These are phyloP conservation scores for Candida vartiovaarae DNA, from an alignment of 805 yeast species.

Conservation along the genomic window DNA sequence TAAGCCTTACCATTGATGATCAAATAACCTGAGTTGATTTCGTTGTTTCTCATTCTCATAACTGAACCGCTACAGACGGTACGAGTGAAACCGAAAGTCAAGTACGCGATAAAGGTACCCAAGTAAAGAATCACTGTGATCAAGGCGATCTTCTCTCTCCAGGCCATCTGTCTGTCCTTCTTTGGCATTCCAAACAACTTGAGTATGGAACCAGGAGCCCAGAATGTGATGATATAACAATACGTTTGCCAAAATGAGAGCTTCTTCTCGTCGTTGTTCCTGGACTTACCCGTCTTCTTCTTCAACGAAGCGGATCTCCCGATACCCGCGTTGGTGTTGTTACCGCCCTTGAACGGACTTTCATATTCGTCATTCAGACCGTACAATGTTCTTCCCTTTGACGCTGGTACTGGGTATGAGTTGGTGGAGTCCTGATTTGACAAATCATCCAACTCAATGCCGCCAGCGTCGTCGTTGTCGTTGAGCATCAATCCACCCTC, in stretches of 20 bases:
- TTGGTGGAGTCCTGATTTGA: constrained; percentile 3
- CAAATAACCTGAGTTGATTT: constrained; percentile 53
- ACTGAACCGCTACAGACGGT: constrained; percentile 57
- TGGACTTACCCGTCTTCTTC: constrained; percentile 1
- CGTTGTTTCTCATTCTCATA: constrained; percentile 49
- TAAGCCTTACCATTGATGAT: constrained; percentile 81
- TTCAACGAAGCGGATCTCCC: constrained; percentile 1
- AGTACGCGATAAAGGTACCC: constrained; percentile 75
- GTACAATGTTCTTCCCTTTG: constrained; percentile 42
- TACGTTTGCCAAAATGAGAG: constrained; percentile 68
- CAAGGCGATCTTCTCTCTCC: constrained; percentile 94
- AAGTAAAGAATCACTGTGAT: constrained; percentile 64
- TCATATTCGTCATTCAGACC: constrained; percentile 57
- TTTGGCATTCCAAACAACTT: constrained; percentile 69
- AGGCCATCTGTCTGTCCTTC: constrained; percentile 82
- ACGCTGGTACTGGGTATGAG: constrained; percentile 3
- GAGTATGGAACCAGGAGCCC: constrained; percentile 81
- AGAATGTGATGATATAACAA: constrained; percentile 76
- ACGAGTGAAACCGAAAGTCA: constrained; percentile 85
- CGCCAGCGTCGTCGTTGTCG: constrained; percentile 5
- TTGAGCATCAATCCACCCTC: constrained; percentile 1
- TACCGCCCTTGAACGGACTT: constrained; percentile 10
- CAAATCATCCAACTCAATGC: constrained; percentile 17
- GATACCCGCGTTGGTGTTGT: neutral
- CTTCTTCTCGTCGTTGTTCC: constrained; percentile 7